A percentile compares a stretch with the other conserved stretches of the same genome.
Conservation (phyloP, 805 yeast genomes). For the Lachancea thermotolerans region DNA sequence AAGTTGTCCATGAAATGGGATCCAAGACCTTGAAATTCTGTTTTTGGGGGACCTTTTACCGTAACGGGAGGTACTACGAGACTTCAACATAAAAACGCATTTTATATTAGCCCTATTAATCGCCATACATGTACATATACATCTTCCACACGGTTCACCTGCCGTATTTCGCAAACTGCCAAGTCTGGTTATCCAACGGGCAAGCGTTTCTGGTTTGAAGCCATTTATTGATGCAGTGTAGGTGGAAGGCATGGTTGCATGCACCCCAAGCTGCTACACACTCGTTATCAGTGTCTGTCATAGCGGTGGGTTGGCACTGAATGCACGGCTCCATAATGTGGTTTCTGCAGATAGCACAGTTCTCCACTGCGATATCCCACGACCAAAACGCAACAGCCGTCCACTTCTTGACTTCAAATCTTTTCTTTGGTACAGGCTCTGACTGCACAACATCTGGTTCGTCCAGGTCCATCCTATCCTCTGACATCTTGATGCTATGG, state of each 20-base stretch:
- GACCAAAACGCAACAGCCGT: conserved; percentile 99
- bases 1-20: conserved; percentile 39
- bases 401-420: conserved; percentile 95
- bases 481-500: conserved; percentile 1
- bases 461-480: conserved; percentile 8
- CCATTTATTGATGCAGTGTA: conserved; percentile 96
- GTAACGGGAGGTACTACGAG: conserved; percentile 37
- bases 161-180: conserved; percentile 75
- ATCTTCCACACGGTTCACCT: conserved; percentile 32
- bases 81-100: not conserved
- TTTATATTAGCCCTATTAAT: not conserved
- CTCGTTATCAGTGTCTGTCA: conserved; percentile 54
- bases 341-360: conserved; percentile 96
- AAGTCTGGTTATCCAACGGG: conserved; percentile 90
- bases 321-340: conserved; percentile 98
- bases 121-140: not conserved
- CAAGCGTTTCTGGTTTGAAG: conserved; percentile 90
- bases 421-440: conserved; percentile 41
- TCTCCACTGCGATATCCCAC: conserved; percentile 93
- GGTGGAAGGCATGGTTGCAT: conserved; percentile 97
- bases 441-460: conserved; percentile 10
- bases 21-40: conserved; percentile 43
- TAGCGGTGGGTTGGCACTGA: conserved; percentile 84
- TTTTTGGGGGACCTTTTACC: conserved; percentile 52
- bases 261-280: conserved; percentile 97